These are phyloP conservation scores for Penicillium sclerotiorum DNA, from an alignment of 2,329 filamentous ascomycete species.

Conservation along the genomic window DNA sequence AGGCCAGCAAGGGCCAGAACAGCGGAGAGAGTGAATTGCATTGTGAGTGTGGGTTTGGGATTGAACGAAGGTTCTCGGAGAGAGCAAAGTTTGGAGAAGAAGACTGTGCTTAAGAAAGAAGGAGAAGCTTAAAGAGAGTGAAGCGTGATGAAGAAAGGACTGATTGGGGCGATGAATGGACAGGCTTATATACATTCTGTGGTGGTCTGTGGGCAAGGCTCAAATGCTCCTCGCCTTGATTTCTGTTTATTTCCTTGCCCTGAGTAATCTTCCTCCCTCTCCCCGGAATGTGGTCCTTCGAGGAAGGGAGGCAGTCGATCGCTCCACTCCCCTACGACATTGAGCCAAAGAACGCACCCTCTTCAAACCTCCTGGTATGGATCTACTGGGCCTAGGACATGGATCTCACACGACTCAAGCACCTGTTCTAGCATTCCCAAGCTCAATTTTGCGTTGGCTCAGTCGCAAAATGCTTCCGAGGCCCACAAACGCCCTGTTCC, in stretches of 20 bases:
- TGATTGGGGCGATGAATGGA: slow-evolving; percentile 18
- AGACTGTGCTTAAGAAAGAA: not conserved
- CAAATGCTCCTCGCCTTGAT: too few relatives aligned
- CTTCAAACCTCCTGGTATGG: slow-evolving; percentile 27
- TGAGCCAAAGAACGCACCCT: slow-evolving; percentile 10
- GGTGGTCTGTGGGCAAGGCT: slow-evolving; percentile 28
- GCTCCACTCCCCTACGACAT: slow-evolving; percentile 15
- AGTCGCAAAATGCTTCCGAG: not conserved
- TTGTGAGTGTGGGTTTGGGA: slow-evolving; percentile 38
- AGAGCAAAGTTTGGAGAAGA: slow-evolving; percentile 28
- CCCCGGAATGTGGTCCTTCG: slow-evolving; percentile 36
- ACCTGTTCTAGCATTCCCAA: slow-evolving; percentile 18
- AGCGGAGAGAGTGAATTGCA: slow-evolving; percentile 40
- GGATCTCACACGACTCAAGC: slow-evolving; percentile 14
- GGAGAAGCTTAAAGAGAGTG: slow-evolving; percentile 34
- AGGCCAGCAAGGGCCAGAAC: slow-evolving; percentile 39
- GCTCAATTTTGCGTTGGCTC: not conserved
- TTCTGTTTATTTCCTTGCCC: slow-evolving; percentile 12
- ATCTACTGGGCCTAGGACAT: slow-evolving; percentile 19
- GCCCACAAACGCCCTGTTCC: not conserved
- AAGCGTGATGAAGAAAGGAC: slow-evolving; percentile 31
- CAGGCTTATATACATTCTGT: slow-evolving; percentile 37
- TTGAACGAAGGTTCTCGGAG: slow-evolving; percentile 30
- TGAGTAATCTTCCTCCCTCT: slow-evolving; percentile 17
- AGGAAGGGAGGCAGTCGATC: slow-evolving; percentile 21